These are phyloP conservation scores for Spencermartinsiella europaea DNA, from an alignment of 805 yeast genomes.

Conservation along the genomic window DNA sequence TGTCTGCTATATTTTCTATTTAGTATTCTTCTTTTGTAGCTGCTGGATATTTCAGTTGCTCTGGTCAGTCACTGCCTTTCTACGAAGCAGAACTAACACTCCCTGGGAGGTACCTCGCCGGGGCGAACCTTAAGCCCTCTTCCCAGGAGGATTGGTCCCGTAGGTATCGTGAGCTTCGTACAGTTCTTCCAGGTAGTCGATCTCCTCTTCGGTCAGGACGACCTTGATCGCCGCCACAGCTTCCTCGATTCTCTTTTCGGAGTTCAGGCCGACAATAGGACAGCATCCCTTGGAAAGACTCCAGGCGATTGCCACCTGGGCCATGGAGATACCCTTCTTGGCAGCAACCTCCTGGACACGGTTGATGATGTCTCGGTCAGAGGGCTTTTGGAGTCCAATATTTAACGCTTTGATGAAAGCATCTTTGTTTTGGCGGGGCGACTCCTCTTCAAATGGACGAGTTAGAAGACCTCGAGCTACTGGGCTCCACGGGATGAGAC, in stretches of 20 bases:
- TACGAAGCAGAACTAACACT: too few species aligned
- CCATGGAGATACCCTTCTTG: slow-evolving; percentile 47
- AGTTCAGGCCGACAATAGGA: slow-evolving; percentile 54
- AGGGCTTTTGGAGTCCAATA: too few species aligned
- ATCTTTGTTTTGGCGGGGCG: too few species aligned
- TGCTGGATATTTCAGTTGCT: too few species aligned
- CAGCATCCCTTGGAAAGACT: slow-evolving; percentile 41
- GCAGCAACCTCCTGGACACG: slow-evolving; percentile 54
- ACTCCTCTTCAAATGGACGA: slow-evolving; percentile 43
- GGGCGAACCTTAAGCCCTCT: too few species aligned
- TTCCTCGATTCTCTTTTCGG: slow-evolving; percentile 47
- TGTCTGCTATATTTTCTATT: too few species aligned
- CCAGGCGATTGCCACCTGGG: slow-evolving; percentile 51
- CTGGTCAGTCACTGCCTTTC: too few species aligned
- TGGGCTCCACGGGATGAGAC: slow-evolving; percentile 60
- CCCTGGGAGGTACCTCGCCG: too few species aligned
- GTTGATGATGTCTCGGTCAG: slow-evolving; percentile 33
- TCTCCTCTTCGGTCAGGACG: slow-evolving; percentile 33
- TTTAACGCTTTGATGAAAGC: too few species aligned
- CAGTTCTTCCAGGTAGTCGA: slow-evolving; percentile 30
- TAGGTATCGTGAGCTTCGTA: slow-evolving; percentile 27
- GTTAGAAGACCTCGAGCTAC: slow-evolving; percentile 51
- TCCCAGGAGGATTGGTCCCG: too few species aligned
- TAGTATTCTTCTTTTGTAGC: too few species aligned
- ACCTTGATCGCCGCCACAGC: slow-evolving; percentile 38